Base-by-base conservation (phyloP, 2,329 filamentous ascomycete species). In the Xylaria sp. region DNA sequence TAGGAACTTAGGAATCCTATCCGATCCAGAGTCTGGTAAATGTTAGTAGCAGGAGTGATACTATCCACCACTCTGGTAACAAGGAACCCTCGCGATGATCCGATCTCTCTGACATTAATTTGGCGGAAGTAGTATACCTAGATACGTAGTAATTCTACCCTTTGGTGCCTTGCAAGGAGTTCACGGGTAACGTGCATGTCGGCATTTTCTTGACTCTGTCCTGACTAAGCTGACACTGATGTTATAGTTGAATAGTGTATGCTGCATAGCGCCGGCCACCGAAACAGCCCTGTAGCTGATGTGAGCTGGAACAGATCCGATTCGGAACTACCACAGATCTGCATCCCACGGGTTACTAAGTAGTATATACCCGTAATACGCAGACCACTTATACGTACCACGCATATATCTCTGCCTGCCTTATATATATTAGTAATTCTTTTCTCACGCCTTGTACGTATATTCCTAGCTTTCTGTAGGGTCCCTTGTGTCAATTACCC, bases 1-100 rank as follows among this genome's bases (percentile, higher is more conserved):
- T 20, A 48, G 10, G 12, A 10, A 12, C 20, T 18, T 48, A 20
- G 18, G 44, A 18, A 48, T 48, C 2, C n/a, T 10, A 48, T 20
- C 44, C 9, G 10, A 8, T 48, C 18, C 20, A 20, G 18, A 13
- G 12, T 41, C 12, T 41, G 7, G 34, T 9, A 37, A 10, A 37
- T 37, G 10, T 37, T 37, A 37, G 34, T 28, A 28, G 28, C 28
- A 37, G 34, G 7, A 37, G 34, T 37, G 10, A 32, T 12, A 32
- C 15, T 4, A 25, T 20, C 52, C 28, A 55, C 28, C 32, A 5
- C n/a, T 10, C n/a, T 8, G 20, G 32, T n/a, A 9, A 10, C 52
- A 55, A 55, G 32, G 52, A 3, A 55, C 32, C 52, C 52, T 37
- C n/a, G 52, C 9, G 52, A 15, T 28, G 52, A 56, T 56, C 52